Conservation (phyloP, 169 alveolate species). For the Plasmodium billcollinsi region DNA sequence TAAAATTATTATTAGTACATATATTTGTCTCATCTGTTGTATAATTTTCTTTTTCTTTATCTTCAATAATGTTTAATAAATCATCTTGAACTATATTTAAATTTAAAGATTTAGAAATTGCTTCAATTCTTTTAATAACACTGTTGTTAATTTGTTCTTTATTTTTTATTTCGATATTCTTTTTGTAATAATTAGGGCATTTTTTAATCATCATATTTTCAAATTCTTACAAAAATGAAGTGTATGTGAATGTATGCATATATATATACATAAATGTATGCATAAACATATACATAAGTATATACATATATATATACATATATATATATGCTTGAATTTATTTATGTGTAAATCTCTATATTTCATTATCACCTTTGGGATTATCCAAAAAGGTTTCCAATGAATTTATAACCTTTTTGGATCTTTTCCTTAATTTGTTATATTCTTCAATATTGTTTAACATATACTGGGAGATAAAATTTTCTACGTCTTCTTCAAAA, state of each 20-base stretch:
- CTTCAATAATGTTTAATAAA: background rate
- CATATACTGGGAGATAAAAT: slow-evolving; percentile 28
- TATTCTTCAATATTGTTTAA: slow-evolving; percentile 20
- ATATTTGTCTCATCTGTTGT: background rate
- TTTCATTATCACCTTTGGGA: slow-evolving; percentile 9
- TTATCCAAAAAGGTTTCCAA: slow-evolving; percentile 15
- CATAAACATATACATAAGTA: background rate
- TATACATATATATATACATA: background rate
- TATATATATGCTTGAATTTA: background rate
- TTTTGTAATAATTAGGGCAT: slow-evolving; percentile 44
- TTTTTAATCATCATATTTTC: slow-evolving; percentile 20
- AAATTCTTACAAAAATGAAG: background rate
- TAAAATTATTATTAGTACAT: background rate
- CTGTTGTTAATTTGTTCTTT: slow-evolving; percentile 22
- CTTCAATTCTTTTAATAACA: slow-evolving; percentile 12
- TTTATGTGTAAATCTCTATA: background rate
- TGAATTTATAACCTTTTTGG: slow-evolving; percentile 34
- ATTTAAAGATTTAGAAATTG: slow-evolving; percentile 9
- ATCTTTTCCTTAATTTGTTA: slow-evolving; percentile 32
- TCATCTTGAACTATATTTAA: background rate
- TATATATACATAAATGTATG: too few relatives aligned
- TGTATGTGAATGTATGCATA: background rate
- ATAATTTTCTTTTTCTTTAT: background rate
- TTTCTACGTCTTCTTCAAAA: slow-evolving; percentile 60
- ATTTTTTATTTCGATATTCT: slow-evolving; percentile 18